A percentile compares a stretch with the other conserved stretches of the same genome.
These are phyloP conservation scores for Acanthochlamys bracteata DNA, from an alignment of 106 monocot species.

Conservation along the genomic window DNA sequence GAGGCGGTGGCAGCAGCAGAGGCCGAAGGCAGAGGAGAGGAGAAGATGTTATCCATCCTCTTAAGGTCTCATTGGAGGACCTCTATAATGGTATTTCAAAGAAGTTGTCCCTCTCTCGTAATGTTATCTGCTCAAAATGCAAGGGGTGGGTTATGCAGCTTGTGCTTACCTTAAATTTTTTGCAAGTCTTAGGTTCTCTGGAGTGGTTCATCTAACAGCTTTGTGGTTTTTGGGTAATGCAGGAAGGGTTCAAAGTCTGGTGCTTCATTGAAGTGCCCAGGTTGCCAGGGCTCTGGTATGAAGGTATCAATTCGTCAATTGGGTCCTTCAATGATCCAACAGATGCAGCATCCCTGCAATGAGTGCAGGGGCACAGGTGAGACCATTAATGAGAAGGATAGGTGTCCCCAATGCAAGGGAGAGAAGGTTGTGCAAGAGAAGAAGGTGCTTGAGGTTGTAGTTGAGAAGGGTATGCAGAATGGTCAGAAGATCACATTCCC, in stretches of 20 bases:
- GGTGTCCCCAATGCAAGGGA: constrained; percentile 80
- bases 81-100: constrained; percentile 72
- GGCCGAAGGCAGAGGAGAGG: constrained; percentile 82
- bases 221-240: not conserved
- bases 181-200: not conserved
- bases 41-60: constrained; percentile 80
- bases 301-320: constrained; percentile 71
- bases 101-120: constrained; percentile 79
- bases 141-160: constrained; percentile 48
- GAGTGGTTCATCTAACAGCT: not conserved
- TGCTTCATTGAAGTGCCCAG: constrained; percentile 54
- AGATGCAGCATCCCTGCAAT: constrained; percentile 90
- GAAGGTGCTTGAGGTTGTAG: constrained; percentile 84
- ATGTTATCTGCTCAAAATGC: constrained; percentile 71
- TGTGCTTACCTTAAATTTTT: too few relatives aligned
- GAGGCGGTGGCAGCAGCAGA: constrained; percentile 71
- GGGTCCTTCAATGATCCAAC: constrained; percentile 80
- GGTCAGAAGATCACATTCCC: constrained; percentile 89
- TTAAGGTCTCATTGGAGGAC: constrained; percentile 74
- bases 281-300: constrained; percentile 78
- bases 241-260: constrained; percentile 90
- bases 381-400: constrained; percentile 73
- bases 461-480: constrained; percentile 92
- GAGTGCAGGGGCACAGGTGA: constrained; percentile 85
- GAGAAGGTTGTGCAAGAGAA: constrained; percentile 92